Evolutionary conservation across 345 rosid species (phyloP).

Genomic region (Moringa oleifera): DNA sequence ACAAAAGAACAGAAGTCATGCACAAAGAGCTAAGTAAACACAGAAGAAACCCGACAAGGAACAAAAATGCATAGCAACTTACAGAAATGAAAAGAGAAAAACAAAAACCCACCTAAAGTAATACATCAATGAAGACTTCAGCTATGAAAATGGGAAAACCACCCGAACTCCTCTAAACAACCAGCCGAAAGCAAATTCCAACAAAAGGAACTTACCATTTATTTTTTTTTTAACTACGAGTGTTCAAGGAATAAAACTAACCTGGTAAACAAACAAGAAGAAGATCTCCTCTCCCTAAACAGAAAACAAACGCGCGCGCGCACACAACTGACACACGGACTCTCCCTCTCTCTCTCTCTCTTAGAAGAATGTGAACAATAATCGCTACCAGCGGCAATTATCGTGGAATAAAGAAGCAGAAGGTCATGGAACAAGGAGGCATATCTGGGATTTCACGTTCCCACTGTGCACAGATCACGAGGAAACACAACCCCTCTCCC

Average conservation of each 20-base stretch:
- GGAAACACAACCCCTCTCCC: conserved; percentile 18
- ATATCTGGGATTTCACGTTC: conserved; percentile 37
- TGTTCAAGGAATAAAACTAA: background rate
- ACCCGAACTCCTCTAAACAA: background rate
- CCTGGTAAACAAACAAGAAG: background rate
- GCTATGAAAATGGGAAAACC: background rate
- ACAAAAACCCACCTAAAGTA: conserved; percentile 16
- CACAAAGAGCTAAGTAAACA: background rate
- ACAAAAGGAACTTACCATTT: conserved; percentile 10
- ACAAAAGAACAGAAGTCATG: background rate
- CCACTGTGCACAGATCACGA: conserved; percentile 39
- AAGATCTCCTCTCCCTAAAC: too few relatives aligned
- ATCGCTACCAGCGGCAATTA: background rate
- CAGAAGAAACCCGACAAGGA: background rate
- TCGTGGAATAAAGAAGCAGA: background rate
- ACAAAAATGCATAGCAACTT: background rate
- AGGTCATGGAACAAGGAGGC: background rate
- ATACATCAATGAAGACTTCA: conserved; percentile 2
- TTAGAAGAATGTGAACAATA: conserved; percentile 15
- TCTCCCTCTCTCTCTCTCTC: background rate
- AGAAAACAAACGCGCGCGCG: too few relatives aligned
- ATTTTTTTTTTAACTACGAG: too few relatives aligned
- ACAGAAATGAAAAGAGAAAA: background rate
- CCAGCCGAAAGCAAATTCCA: conserved; percentile 9
- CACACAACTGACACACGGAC: too few relatives aligned